phyloP scores from a whole-genome alignment of 495 filamentous ascomycete genomes.

The Entonaema liquescens region DNA sequence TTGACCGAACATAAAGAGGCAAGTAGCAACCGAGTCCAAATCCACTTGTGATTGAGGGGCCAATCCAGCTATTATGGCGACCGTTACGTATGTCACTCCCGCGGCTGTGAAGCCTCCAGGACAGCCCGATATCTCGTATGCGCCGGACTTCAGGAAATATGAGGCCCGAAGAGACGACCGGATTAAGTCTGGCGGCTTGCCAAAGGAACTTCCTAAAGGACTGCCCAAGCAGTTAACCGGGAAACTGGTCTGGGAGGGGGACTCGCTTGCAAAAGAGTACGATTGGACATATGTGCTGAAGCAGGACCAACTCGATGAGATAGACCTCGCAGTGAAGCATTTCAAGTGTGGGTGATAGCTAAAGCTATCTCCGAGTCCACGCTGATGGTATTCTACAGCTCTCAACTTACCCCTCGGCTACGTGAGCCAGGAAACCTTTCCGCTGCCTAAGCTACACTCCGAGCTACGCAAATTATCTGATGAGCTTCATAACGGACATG shows the following conservation, averaged over 20 bases:
- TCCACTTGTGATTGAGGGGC: neutral
- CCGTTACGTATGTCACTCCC: slow-evolving; percentile 29
- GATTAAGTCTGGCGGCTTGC: slow-evolving; percentile 46
- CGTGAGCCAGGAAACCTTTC: slow-evolving; percentile 64
- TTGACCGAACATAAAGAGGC: slow-evolving; percentile 19
- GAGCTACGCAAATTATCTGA: slow-evolving; percentile 59
- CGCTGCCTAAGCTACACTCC: slow-evolving; percentile 59
- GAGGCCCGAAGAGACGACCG: slow-evolving; percentile 55
- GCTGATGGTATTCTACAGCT: slow-evolving; percentile 46
- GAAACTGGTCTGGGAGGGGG: slow-evolving; percentile 66
- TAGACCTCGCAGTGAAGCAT: slow-evolving; percentile 61
- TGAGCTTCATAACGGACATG: slow-evolving; percentile 64
- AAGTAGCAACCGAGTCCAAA: neutral
- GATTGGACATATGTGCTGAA: slow-evolving; percentile 62
- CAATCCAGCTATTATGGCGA: slow-evolving; percentile 44
- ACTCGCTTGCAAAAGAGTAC: slow-evolving; percentile 56
- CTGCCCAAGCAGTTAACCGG: slow-evolving; percentile 60
- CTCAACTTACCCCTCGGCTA: slow-evolving; percentile 56
- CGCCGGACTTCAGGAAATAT: slow-evolving; percentile 64
- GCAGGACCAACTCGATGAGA: slow-evolving; percentile 60
- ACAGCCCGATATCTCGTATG: slow-evolving; percentile 65
- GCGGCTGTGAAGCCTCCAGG: slow-evolving; percentile 30
- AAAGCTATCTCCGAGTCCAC: no score
- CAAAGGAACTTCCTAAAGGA: slow-evolving; percentile 54
- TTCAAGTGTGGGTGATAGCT: slow-evolving; percentile 59